Conservation (phyloP, 2,329 filamentous ascomycete species). For the Pestalotiopsis sp. region DNA sequence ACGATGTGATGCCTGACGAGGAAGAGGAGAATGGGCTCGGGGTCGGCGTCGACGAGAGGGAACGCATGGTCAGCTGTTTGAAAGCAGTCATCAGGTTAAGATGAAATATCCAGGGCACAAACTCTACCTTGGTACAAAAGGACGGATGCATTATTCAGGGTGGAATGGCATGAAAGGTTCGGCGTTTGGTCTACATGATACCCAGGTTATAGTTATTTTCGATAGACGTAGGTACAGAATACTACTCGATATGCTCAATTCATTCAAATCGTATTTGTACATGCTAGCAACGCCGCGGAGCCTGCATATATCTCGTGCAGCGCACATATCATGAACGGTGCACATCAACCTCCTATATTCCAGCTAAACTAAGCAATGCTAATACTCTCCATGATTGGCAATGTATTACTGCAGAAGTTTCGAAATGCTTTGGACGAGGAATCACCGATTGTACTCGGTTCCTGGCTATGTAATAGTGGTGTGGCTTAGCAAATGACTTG, state of each 20-base stretch:
- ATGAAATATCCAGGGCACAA: constrained; percentile 31
- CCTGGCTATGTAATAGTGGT: too few relatives aligned
- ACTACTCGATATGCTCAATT: not conserved
- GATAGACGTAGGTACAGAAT: not conserved
- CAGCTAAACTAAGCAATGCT: too few relatives aligned
- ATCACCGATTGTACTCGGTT: too few relatives aligned
- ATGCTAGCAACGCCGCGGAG: too few relatives aligned
- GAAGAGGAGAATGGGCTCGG: constrained; percentile 28
- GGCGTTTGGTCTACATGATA: constrained; percentile 1
- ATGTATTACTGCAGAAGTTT: too few relatives aligned
- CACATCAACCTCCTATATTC: too few relatives aligned
- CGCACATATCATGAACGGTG: too few relatives aligned
- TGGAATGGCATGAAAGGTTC: not conserved
- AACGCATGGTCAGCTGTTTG: constrained; percentile 54
- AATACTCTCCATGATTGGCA: too few relatives aligned
- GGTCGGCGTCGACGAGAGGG: constrained; percentile 32
- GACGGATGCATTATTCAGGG: not conserved
- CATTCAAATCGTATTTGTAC: not conserved
- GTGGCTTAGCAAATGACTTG: too few relatives aligned
- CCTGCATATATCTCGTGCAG: too few relatives aligned
- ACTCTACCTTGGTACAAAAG: not conserved
- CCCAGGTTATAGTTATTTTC: not conserved
- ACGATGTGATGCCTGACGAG: constrained; percentile 59
- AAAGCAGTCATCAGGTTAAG: constrained; percentile 51
- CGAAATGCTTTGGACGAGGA: too few relatives aligned